These are phyloP conservation scores for Vigna mungo DNA, from an alignment of 306 rosid species.

Conservation along the genomic window DNA sequence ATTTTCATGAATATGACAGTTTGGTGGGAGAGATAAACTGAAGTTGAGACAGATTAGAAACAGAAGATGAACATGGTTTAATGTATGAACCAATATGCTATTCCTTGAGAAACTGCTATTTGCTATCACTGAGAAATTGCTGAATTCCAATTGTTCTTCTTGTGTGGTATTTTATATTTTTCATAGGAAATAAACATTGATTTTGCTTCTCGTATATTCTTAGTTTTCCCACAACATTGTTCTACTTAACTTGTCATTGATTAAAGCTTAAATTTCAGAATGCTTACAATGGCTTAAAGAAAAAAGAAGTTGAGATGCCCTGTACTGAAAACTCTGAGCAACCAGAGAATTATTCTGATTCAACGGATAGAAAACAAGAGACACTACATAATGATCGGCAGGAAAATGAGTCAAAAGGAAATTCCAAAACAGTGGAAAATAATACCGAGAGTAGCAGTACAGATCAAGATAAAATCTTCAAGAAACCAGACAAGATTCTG, in stretches of 20 bases:
- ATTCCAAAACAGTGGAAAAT: constrained; percentile 36
- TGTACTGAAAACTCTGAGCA: constrained; percentile 42
- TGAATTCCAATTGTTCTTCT: neutral
- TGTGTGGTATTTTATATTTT: neutral
- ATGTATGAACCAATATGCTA: neutral
- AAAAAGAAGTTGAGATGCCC: constrained; percentile 39
- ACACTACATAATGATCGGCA: constrained; percentile 1
- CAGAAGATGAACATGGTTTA: neutral
- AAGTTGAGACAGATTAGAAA: neutral
- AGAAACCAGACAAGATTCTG: constrained; percentile 78
- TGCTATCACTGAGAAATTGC: neutral
- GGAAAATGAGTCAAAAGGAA: constrained; percentile 38
- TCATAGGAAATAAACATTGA: constrained; percentile 9
- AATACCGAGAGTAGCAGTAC: constrained; percentile 41
- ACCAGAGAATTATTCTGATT: constrained; percentile 41
- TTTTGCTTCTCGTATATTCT: constrained; percentile 31
- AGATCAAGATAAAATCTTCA: constrained; percentile 58
- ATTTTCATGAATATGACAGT: neutral
- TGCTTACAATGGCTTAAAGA: constrained; percentile 43
- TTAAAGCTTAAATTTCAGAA: constrained; percentile 49
- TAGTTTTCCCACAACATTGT: neutral
- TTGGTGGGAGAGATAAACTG: neutral
- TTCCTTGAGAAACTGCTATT: constrained; percentile 8
- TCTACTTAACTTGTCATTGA: constrained; percentile 11
- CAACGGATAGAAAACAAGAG: constrained; percentile 30